Evolutionary conservation across 2,329 filamentous ascomycete genomes (phyloP), one percentile per base, ranked within the genome.

Genomic region (Cladosporium halotolerans): DNA sequence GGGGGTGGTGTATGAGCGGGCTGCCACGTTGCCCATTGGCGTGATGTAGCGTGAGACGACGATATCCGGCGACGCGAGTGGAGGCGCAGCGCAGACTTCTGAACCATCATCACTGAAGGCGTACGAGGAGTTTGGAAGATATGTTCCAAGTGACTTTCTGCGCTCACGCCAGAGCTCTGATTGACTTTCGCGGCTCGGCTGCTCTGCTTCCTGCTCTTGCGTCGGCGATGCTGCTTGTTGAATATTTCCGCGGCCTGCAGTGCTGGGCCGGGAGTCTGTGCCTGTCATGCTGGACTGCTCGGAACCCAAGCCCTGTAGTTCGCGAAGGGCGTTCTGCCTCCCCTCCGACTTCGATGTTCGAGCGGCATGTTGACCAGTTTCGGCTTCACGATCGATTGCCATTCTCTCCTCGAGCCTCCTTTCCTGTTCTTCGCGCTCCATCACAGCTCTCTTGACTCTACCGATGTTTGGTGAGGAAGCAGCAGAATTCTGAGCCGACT

Each of bases 21-120:
- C 52, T 3, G 55, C 60, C 31, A 56, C 57, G 4, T 58, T 49
- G 18, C 45, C 53, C 8, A 60, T 47, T 1, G 65, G 64, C 5
- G 67, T 69, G 45, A 67, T 62, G 53, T 68, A 66, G 4, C 66
- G 60, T 13, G 66, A 67, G 8, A 69, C 61, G 1, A 68, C 59
- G n/a, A 69, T 67, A 9, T 60, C 55, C 9, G 67, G 66, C 4
- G 63, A 62, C 14, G 23, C 39, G 3, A 50, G 13, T 5, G 33
- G 41, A 18, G 36, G n/a, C 16, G 23, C 31, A 8, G 13, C 51
- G 13, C 18, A 46, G 7, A 31, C 32, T 4, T 42, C 32, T 16
- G 31, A 19, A 13, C 40, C 45, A 10, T 45, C 44, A n/a, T 34
- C n/a, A 16, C 16, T 50, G 7, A 38, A 40, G 13, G 13, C 32